phyloP scores from a whole-genome alignment of 2,329 filamentous ascomycete species.

The Aspergillus sp. region DNA sequence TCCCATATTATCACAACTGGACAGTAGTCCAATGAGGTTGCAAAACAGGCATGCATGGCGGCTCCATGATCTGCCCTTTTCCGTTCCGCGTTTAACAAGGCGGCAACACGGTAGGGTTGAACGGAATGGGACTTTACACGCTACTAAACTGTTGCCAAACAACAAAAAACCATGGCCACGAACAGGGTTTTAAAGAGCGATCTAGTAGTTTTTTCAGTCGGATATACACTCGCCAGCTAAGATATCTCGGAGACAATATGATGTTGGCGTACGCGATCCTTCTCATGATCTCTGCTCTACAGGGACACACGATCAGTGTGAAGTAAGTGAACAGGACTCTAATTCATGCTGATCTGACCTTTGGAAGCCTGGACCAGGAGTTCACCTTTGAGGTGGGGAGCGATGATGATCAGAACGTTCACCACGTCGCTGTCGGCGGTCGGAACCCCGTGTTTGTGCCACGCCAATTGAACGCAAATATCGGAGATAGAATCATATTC shows the following conservation, averaged over 20 bases:
- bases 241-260: neutral
- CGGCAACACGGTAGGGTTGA: neutral
- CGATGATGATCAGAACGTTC: neutral
- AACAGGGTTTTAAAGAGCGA: neutral
- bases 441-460: constrained; percentile 5
- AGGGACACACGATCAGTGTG: neutral
- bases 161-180: neutral
- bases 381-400: neutral
- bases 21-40: neutral
- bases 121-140: neutral
- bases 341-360: neutral
- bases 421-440: neutral
- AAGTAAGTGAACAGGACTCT: neutral
- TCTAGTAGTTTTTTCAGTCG: neutral
- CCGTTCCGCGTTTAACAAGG: neutral
- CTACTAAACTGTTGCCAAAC: neutral
- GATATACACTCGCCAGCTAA: neutral
- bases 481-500: constrained; percentile 21
- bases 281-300: neutral
- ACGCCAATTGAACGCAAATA: constrained; percentile 10
- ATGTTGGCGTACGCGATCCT: neutral
- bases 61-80: neutral
- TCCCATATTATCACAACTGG: neutral
- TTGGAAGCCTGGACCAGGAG: neutral
- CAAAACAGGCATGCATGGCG: neutral